phyloP scores from a whole-genome alignment of 2,329 filamentous ascomycete species.

The Fusarium floridanum region DNA sequence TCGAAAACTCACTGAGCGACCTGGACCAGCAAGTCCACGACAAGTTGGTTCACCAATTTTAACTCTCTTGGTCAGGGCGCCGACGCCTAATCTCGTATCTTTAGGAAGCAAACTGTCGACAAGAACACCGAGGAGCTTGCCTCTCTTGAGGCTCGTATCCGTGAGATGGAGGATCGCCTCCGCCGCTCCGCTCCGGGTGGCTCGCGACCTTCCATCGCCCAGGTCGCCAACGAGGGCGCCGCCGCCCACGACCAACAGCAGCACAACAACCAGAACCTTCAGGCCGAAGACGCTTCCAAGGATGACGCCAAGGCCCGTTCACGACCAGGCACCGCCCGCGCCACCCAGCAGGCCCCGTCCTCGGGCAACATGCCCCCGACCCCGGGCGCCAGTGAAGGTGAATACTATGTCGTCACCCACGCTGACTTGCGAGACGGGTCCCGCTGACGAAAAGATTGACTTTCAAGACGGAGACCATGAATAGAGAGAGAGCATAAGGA shows the following conservation, averaged over 20 bases:
- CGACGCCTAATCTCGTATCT: conserved; percentile 29
- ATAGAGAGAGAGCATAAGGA: conserved; percentile 39
- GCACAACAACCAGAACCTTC: conserved; percentile 21
- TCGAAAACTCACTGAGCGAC: conserved; percentile 81
- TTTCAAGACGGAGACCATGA: conserved; percentile 56
- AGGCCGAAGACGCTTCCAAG: conserved; percentile 38
- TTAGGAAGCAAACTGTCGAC: conserved; percentile 83
- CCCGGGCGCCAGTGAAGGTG: conserved; percentile 73
- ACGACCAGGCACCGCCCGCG: conserved; percentile 67
- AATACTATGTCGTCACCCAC: conserved; percentile 60
- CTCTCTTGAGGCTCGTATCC: conserved; percentile 84
- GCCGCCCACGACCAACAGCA: conserved; percentile 31
- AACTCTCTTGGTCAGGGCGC: background rate
- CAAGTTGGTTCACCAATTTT: conserved; percentile 71
- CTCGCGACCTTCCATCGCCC: conserved; percentile 37
- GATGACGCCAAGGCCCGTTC: conserved; percentile 58
- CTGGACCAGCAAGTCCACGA: conserved; percentile 82
- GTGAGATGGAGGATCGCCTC: conserved; percentile 86
- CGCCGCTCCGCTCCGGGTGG: conserved; percentile 51
- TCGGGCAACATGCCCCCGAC: conserved; percentile 71
- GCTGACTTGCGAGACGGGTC: conserved; percentile 48
- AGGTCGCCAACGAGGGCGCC: conserved; percentile 19
- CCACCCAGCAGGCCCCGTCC: conserved; percentile 64
- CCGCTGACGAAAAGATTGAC: conserved; percentile 48
- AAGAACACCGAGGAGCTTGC: conserved; percentile 84